Evolutionary conservation across 345 rosid genomes (phyloP), one percentile per base, ranked within the genome.

Genomic region (Salix purpurea): DNA sequence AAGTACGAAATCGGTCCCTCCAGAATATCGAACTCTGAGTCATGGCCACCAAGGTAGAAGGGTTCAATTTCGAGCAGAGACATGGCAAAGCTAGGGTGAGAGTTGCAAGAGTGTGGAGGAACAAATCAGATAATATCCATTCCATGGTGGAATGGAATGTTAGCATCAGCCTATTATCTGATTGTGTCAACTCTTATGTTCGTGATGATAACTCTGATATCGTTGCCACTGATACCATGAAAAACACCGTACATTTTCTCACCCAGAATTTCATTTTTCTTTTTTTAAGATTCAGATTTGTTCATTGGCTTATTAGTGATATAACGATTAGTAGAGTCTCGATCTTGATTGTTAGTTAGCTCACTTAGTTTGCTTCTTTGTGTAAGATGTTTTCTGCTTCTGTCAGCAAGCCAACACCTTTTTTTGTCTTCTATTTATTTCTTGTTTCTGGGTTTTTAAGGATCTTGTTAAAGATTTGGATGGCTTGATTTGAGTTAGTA

Each of bases 221-320:
- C 70, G 99, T 96, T 82, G 94, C 98, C 74, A 93, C 99, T 11
- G 99, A 96, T 75, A 90, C 98, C 80, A 93, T 96, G 90, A 96
- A 96, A 76, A 96, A 96, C 84, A 92, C 97, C 28, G 98, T 91
- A 76, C 24, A n/a, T 21, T 46, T 50, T 30, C 4, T 40, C 14
- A 8, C 3, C 67, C 36, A 12, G 7, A 40, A n/a, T 42, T 24
- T 12, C 10, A 42, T 28, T 1, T 54, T 6, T 12, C 1, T 30
- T 28, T 6, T 66, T 12, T 50, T 46, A 28, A 12, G 7, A 37
- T 48, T 67, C n/a, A 2, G 42, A n/a, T 26, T 62, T 62, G 36
- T 62, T 62, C 30, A 12, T n/a, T 60, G 65, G 21, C 23, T 60
- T 19, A 24, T 60, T 21, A 7, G 4, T 18, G 65, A 2, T 19